Percentiles rank a stretch among this genome's conserved stretches.
Evolutionary conservation across 768 basidiomycete species (phyloP).

Genomic region (Trametes cingulata): DNA sequence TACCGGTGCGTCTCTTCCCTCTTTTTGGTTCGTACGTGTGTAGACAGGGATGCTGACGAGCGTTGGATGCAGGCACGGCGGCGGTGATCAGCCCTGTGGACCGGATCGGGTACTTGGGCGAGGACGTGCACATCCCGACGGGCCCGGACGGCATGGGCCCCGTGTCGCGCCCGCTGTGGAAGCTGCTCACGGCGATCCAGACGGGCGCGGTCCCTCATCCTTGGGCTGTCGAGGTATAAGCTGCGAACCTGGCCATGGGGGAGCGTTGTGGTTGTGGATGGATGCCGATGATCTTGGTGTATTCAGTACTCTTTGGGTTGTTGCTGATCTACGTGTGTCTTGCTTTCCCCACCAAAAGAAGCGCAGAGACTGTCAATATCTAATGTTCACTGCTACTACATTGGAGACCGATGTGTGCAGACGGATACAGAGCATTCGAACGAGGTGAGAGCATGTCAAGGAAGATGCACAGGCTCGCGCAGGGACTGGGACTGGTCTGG

Average conservation of each 20-base stretch:
- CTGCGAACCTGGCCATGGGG: neutral
- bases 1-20: slow-evolving; percentile 31
- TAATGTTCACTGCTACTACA: too few relatives aligned
- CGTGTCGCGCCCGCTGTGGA: slow-evolving; percentile 50
- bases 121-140: slow-evolving; percentile 56
- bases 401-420: too few relatives aligned
- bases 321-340: too few relatives aligned
- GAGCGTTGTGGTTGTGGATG: neutral
- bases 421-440: too few relatives aligned
- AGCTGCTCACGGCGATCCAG: slow-evolving; percentile 62
- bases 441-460: too few relatives aligned
- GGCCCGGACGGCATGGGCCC: slow-evolving; percentile 77
- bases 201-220: slow-evolving; percentile 71
- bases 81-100: slow-evolving; percentile 56
- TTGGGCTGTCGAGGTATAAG: slow-evolving; percentile 65
- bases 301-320: too few relatives aligned
- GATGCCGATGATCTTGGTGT: neutral
- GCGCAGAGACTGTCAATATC: too few relatives aligned
- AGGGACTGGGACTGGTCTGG: too few relatives aligned
- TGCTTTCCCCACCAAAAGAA: too few relatives aligned
- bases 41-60: slow-evolving; percentile 7
- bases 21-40: neutral
- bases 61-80: slow-evolving; percentile 41
- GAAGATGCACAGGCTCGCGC: too few relatives aligned
- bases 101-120: slow-evolving; percentile 58